phyloP scores from a whole-genome alignment of 2,329 filamentous ascomycete genomes.

The Pseudogymnoascus destructans region DNA sequence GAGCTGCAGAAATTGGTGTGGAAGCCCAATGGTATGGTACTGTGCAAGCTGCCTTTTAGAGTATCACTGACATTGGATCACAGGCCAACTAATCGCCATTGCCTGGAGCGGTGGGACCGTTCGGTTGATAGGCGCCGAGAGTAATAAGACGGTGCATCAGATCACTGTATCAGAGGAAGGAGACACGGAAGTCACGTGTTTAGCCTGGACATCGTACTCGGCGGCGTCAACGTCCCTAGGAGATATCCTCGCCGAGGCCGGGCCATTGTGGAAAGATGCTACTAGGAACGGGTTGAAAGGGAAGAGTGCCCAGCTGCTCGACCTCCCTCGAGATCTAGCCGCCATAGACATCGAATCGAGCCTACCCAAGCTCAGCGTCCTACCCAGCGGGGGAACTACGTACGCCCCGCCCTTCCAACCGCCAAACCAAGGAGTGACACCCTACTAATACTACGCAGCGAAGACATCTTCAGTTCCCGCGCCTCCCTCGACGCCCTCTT shows the following conservation, averaged over 20 bases:
- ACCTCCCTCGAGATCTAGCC: constrained; percentile 61
- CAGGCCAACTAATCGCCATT: constrained; percentile 65
- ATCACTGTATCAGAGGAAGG: constrained; percentile 31
- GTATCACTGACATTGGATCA: neutral
- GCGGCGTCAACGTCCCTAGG: neutral
- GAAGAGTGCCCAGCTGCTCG: constrained; percentile 18
- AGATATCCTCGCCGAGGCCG: constrained; percentile 12
- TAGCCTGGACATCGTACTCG: constrained; percentile 27
- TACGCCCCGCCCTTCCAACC: constrained; percentile 30
- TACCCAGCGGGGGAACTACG: constrained; percentile 53
- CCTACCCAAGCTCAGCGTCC: constrained; percentile 60
- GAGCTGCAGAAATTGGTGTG: constrained; percentile 29
- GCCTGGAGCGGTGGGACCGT: constrained; percentile 73
- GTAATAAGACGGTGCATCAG: constrained; percentile 66
- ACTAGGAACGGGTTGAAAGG: neutral
- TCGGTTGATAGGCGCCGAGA: constrained; percentile 65
- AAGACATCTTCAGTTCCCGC: constrained; percentile 26
- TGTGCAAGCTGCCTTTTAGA: neutral
- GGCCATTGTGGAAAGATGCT: neutral
- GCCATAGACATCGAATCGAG: constrained; percentile 65
- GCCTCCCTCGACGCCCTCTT: constrained; percentile 26
- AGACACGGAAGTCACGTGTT: constrained; percentile 32
- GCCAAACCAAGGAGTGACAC: neutral
- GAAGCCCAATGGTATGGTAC: constrained; percentile 26
- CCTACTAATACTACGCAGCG: constrained; percentile 18